phyloP scores from a whole-genome alignment of 257 asterid genomes.

The Lithospermum erythrorhizon region DNA sequence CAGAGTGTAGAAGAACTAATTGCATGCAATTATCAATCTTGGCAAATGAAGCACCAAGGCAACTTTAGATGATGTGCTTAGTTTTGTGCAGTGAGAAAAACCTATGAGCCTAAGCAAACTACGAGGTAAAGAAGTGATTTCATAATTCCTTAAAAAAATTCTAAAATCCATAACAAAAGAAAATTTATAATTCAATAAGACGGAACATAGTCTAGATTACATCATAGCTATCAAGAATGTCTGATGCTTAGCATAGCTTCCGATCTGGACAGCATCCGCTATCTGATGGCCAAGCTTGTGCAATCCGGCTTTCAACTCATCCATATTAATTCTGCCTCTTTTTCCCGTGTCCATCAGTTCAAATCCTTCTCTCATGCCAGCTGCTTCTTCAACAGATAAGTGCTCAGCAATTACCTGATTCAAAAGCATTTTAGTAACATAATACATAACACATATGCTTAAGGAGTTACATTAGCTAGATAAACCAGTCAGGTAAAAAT shows the following conservation, averaged over 20 bases:
- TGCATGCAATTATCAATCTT: no score
- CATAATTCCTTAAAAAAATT: background rate
- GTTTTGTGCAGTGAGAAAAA: no score
- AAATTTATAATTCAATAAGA: background rate
- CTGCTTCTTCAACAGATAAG: background rate
- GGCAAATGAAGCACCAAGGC: no score
- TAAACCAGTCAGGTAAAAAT: no score
- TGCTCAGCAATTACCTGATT: background rate
- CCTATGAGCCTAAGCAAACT: no score
- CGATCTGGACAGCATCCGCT: background rate
- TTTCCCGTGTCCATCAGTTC: background rate
- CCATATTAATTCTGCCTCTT: background rate
- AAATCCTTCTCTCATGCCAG: background rate
- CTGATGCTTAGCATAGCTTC: background rate
- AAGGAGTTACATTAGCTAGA: background rate
- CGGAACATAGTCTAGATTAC: background rate
- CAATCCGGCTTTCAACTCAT: background rate
- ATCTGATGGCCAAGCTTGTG: background rate
- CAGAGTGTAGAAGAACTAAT: no score
- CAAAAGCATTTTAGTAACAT: background rate
- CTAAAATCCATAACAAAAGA: background rate
- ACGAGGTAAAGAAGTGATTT: background rate
- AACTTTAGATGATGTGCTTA: no score
- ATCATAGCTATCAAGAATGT: background rate
- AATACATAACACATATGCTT: background rate